Evolutionary conservation across 257 asterid genomes (phyloP), one percentile per base, ranked within the genome.

Genomic region (Solanum sejunctum): DNA sequence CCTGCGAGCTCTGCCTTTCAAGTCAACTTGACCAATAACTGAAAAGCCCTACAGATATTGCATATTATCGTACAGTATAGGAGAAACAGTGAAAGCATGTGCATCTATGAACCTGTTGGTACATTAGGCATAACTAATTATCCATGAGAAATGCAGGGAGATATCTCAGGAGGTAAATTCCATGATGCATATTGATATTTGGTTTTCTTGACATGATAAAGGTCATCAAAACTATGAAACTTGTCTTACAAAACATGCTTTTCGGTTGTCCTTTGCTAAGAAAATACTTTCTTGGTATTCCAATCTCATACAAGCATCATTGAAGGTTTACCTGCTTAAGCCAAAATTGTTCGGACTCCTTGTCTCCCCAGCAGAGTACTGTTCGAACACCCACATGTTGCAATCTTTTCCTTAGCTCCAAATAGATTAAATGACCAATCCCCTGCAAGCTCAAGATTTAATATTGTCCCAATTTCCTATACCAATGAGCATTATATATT

Each of bases 301-400:
- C 54, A 49, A 41, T 41, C 66, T 54, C 32, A 80, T 55, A 84
- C 21, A 64, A 66, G 52, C 39, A 63, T 80, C 20, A 26, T 28
- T 45, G 23, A 73, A 78, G 72, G 84, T 55, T 3, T 86, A 96
- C 99, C 99, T 91, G 98, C 86, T 90, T 94, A 69, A 88, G 82
- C 98, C 98, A 96, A 91, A 96, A 96, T 86, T 95, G 98, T 91
- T 93, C 96, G 36, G 99, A 96, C 86, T 92, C 98, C 85, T 91
- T 89, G 87, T 93, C 99, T 61, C 95, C 99, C 99, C 98, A 96
- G 79, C 98, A 32, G 69, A 92, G 88, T 60, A 96, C 85, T 79
- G 93, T 93, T 83, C 85, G 90, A 67, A 96, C 86, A 21, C 99
- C 99, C 52, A 96, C 95, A 86, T 89, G 90, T 85, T 79, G 92